Conservation (phyloP, 495 filamentous ascomycete species). For the Penicillium waksmanii region DNA sequence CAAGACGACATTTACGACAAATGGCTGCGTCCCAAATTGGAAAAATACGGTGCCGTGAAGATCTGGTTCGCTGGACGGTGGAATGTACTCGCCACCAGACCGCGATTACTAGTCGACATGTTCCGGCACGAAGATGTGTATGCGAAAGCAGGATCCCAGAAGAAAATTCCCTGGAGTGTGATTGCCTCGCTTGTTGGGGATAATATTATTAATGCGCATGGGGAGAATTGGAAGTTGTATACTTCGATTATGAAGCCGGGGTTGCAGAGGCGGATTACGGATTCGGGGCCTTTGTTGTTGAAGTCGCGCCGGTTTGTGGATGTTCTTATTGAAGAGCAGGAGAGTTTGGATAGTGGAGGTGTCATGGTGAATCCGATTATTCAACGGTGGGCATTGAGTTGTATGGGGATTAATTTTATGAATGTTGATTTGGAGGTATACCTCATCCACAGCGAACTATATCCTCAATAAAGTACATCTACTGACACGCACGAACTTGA, state of each 20-base stretch:
- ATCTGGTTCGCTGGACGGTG: conserved; percentile 48
- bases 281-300: conserved; percentile 23
- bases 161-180: conserved; percentile 50
- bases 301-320: conserved; percentile 30
- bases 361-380: conserved; percentile 29
- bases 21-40: conserved; percentile 32
- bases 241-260: conserved; percentile 43
- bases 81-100: conserved; percentile 42
- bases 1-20: conserved; percentile 38
- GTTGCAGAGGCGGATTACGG: conserved; percentile 34
- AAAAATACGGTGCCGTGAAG: conserved; percentile 48
- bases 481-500: not conserved
- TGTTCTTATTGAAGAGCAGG: conserved; percentile 22
- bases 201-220: conserved; percentile 43
- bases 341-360: conserved; percentile 1
- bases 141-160: conserved; percentile 49
- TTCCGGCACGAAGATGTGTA: conserved; percentile 51
- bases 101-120: conserved; percentile 45
- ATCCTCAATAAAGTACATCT: not conserved
- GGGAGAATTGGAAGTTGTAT: conserved; percentile 39
- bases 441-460: not conserved
- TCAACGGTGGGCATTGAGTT: conserved; percentile 34
- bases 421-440: conserved; percentile 30
- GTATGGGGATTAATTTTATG: conserved; percentile 32
- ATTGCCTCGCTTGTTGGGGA: conserved; percentile 43